These are phyloP conservation scores for Pichia sp. DNA, from an alignment of 1,139 yeast genomes.

Conservation along the genomic window DNA sequence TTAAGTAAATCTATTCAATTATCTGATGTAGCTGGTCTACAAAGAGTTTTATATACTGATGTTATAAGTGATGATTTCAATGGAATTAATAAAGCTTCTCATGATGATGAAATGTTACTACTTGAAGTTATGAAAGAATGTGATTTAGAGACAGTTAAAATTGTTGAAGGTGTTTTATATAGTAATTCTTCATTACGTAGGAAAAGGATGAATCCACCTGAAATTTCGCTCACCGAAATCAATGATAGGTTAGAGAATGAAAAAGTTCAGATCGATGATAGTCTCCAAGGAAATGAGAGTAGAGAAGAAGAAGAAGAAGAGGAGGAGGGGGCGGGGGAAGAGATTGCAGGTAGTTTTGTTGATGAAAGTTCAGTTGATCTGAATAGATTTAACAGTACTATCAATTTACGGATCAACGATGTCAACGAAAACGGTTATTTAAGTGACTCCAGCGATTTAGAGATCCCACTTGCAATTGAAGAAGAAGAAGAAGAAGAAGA, in stretches of 20 bases:
- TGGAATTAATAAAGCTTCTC: no score
- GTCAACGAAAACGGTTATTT: constrained; percentile 11
- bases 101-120: constrained; percentile 17
- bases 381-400: constrained; percentile 15
- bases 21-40: constrained; percentile 7
- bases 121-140: constrained; percentile 19
- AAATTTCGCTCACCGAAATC: neutral
- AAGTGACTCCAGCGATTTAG: constrained; percentile 12
- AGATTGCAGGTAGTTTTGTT: no score
- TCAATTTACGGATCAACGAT: constrained; percentile 6
- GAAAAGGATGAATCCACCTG: neutral
- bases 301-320: constrained; percentile 6
- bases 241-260: neutral
- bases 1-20: constrained; percentile 22
- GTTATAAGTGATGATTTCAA: constrained; percentile 7
- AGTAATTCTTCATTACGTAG: constrained; percentile 12
- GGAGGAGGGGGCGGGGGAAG: constrained; percentile 1
- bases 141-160: constrained; percentile 24
- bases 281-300: constrained; percentile 1
- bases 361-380: constrained; percentile 15
- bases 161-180: constrained; percentile 24
- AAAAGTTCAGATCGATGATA: constrained; percentile 7
- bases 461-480: constrained; percentile 22
- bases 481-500: constrained; percentile 16
- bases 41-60: constrained; percentile 8